Percentiles rank a stretch among this genome's conserved stretches.
Evolutionary conservation across 345 rosid species (phyloP).

Genomic region (Pistacia vera): DNA sequence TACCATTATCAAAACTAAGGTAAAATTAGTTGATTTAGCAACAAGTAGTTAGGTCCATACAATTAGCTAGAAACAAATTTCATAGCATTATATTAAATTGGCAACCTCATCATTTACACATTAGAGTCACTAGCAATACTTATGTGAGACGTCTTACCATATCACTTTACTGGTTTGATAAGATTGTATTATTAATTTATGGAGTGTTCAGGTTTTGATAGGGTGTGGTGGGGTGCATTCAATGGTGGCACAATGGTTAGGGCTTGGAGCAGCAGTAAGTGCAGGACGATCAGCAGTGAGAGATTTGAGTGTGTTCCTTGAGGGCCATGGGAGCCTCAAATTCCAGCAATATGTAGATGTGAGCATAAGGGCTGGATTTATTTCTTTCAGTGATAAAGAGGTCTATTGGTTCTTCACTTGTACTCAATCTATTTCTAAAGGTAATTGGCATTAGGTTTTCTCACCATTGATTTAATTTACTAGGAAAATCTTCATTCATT

Average conservation of each 20-base stretch:
- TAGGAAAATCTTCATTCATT: not conserved
- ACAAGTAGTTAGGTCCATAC: too few species aligned
- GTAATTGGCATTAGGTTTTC: slow-evolving; percentile 7
- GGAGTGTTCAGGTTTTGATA: slow-evolving; percentile 28
- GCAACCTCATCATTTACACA: too few species aligned
- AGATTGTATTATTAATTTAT: too few species aligned
- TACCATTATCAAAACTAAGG: slow-evolving; percentile 39
- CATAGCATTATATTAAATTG: too few species aligned
- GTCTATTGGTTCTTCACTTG: slow-evolving; percentile 28
- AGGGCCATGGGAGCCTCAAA: slow-evolving; percentile 28
- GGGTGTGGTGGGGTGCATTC: slow-evolving; percentile 50
- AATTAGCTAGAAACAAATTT: too few species aligned
- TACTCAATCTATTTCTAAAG: slow-evolving; percentile 13
- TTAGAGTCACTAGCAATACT: too few species aligned
- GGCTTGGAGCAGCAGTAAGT: slow-evolving; percentile 16
- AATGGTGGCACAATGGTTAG: slow-evolving; percentile 35
- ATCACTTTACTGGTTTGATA: too few species aligned
- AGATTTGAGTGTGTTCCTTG: slow-evolving; percentile 30
- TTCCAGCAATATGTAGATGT: slow-evolving; percentile 26
- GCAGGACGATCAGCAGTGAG: slow-evolving; percentile 37
- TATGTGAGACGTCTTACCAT: too few species aligned
- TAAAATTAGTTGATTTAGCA: not conserved
- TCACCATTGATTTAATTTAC: not conserved
- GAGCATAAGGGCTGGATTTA: slow-evolving; percentile 33
- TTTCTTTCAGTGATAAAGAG: slow-evolving; percentile 34